Evolutionary conservation across 2,329 filamentous ascomycete genomes (phyloP).

Genomic region (Neurospora sp.): DNA sequence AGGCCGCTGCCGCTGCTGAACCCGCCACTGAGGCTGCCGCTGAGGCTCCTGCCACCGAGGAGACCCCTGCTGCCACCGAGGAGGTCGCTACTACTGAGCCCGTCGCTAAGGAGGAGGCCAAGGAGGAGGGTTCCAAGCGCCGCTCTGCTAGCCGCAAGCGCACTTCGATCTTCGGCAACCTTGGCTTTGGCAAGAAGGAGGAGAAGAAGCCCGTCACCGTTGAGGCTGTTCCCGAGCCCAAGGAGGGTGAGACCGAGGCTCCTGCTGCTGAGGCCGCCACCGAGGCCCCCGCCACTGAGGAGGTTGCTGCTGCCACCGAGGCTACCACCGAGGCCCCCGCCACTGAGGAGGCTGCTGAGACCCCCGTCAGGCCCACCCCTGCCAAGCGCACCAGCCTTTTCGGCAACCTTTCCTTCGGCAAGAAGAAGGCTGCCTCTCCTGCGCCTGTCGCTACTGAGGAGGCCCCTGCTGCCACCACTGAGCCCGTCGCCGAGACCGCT

Average conservation of each 20-base stretch:
- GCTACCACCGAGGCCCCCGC: conserved; percentile 12
- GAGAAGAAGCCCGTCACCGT: conserved; percentile 29
- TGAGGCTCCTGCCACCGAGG: conserved; percentile 26
- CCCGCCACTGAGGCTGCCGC: conserved; percentile 26
- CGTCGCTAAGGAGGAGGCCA: conserved; percentile 35
- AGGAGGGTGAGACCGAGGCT: conserved; percentile 25
- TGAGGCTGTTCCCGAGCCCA: conserved; percentile 27
- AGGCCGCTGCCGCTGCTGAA: conserved; percentile 25
- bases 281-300: conserved; percentile 21
- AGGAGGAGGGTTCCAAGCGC: conserved; percentile 50
- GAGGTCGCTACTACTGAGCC: conserved; percentile 20
- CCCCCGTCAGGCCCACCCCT: conserved; percentile 4
- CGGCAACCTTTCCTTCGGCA: conserved; percentile 44
- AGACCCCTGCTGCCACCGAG: conserved; percentile 23
- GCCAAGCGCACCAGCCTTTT: conserved; percentile 34
- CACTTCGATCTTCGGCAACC: conserved; percentile 49
- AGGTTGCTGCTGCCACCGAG: conserved; percentile 21
- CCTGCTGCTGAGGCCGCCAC: conserved; percentile 27
- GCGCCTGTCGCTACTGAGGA: conserved; percentile 32
- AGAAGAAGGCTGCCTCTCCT: conserved; percentile 44
- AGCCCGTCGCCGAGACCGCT: conserved; percentile 39
- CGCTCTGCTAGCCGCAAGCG: conserved; percentile 58
- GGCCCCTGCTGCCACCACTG: conserved; percentile 25
- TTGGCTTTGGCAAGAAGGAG: conserved; percentile 42
- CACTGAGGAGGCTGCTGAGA: conserved; percentile 19